Base-by-base conservation (phyloP, 352 stramenopile species). In the Lagenidium giganteum region DNA sequence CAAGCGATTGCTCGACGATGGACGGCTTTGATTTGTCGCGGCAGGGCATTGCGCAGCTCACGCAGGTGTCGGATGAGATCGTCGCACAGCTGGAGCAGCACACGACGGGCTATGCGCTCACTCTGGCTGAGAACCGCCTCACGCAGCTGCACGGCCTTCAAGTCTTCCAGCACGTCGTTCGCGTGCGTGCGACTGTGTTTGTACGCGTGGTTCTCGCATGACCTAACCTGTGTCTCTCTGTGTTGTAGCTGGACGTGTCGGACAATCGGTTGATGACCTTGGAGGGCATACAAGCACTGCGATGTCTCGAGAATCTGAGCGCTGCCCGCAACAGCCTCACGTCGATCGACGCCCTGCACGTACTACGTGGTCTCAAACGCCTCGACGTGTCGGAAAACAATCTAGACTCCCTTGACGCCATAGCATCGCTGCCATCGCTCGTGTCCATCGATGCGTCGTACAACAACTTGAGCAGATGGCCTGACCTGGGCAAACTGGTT, bases 391-490 rank as follows among this genome's bases (percentile, higher is more conserved):
- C 71, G 3, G 64, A 82, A 40, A 87, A 87, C 42, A 70, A 62
- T 17, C 51, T 87, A n/a, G 51, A 51, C 1, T 49, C 68, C 11
- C 39, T 85, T 22, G 71, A 85, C 45, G 55, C 42, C 3, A 24
- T 85, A 18, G 41, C 56, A 12, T 17, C 46, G 8, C 51, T 68
- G 5, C 60, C 48, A 20, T 41, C 56, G 28, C 46, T 87, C 16
- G 46, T 55, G 36, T 57, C 69, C n/a, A 30, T 87, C 3, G 67
- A 87, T 55, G 67, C 59, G 0, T 83, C 71, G 4, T 77, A 67
- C 47, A 87, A 85, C 39, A 64, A 65, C 22, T 67, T 85, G 27
- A 57, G 45, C 24, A 69, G 66, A 28, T 87, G 75, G 75, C 75
- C 75, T 3, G 51, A 49, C 12, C 38, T 85, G n/a, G 47, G 47